Evolutionary conservation across 257 asterid species (phyloP), one percentile per base, ranked within the genome.

Genomic region (Cynanchum wilfordii): DNA sequence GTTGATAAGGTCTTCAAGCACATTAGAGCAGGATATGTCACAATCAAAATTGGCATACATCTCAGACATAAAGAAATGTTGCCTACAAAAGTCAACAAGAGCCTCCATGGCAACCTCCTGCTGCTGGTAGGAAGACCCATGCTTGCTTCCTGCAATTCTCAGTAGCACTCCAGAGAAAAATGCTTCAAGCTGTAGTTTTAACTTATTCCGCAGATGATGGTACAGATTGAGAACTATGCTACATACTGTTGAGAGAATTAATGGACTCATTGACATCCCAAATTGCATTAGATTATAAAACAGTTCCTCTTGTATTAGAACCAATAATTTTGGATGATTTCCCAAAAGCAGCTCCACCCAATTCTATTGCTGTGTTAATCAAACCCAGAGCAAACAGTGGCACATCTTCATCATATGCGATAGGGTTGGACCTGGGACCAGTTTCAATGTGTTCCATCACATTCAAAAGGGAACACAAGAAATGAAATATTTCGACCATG

Each of bases 61-160:
- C 87, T 93, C 98, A 51, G 90, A 59, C 66, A 83, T 82, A 76
- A 91, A 93, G 85, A 80, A 85, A 70, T 89, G 88, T 86, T 91
- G 98, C 85, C 98, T 88, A 83, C 98, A 93, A 78, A 93, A 85
- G 83, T 93, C 98, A 71, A 91, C 89, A 74, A 93, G 88, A 72
- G 95, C 92, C 79, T 93, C 98, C 96, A 93, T 86, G 65, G 98
- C 96, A 85, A 91, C 98, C 83, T 93, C 98, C 82, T 91, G 96
- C 83, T 78, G 96, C 77, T 91, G 97, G 88, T 90, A 95, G 33
- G 98, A 92, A 78, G 92, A 88, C 54, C 97, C 96, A 78, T 86
- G 84, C 81, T 87, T 86, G 79, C 92, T 87, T 80, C 90, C 91
- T n/a, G 96, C 89, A 74, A 90, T 71, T 87, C 86, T 90, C 89